These are phyloP conservation scores for Rhizophagus clarus DNA, from an alignment of 192 early-diverging fungal genomes.

Conservation along the genomic window DNA sequence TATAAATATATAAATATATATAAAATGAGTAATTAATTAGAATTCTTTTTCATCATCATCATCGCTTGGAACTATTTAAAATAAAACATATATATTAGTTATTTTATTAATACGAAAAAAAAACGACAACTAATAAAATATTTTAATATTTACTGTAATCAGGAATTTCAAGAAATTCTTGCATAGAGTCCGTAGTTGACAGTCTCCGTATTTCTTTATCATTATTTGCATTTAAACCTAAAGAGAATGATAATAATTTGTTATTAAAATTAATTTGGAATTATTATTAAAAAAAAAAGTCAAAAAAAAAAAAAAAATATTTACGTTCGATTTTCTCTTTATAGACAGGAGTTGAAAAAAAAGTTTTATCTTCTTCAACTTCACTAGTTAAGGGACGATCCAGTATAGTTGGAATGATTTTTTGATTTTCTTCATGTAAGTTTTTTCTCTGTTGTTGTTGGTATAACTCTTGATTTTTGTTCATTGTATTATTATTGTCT, in stretches of 20 bases:
- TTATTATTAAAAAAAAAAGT: background rate
- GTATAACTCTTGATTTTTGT: background rate
- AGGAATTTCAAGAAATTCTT: background rate
- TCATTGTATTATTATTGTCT: background rate
- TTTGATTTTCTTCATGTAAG: too few relatives aligned
- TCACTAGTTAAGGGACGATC: background rate
- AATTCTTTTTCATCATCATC: too few relatives aligned
- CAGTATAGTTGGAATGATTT: background rate
- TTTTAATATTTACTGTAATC: background rate
- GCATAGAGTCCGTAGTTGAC: background rate
- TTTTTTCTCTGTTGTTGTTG: background rate
- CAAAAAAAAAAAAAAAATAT: background rate
- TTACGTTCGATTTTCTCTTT: background rate
- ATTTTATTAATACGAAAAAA: too few relatives aligned
- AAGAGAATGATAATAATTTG: background rate
- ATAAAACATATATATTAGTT: too few relatives aligned
- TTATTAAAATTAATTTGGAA: background rate
- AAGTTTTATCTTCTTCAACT: background rate
- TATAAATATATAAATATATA: too few relatives aligned
- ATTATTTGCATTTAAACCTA: background rate
- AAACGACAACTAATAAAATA: too few relatives aligned
- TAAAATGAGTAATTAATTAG: too few relatives aligned
- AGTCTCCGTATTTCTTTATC: background rate
- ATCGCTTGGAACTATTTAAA: too few relatives aligned
- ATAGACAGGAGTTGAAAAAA: background rate